Evolutionary conservation across 805 yeast species (phyloP), one percentile per base, ranked within the genome.

Genomic region (Spathaspora girioi): DNA sequence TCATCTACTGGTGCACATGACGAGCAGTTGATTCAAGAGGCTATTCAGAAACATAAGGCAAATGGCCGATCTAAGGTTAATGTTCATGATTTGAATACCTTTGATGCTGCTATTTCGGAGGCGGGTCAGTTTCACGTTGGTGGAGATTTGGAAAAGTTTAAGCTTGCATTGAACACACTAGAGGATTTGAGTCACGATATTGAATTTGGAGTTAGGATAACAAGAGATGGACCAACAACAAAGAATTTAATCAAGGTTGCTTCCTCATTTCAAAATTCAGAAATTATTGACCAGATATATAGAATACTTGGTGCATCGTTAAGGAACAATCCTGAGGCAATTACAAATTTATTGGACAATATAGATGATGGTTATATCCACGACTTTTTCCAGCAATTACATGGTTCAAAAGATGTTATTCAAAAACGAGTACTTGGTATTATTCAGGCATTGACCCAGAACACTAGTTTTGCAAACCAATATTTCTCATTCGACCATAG

Each of bases 261-360:
- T 2, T 49, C 48, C 19, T 17, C 45, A 3, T 49, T 52, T 46
- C 43, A 50, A 46, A 17, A 52, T 10, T 11, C 46, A 7, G 48
- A 47, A 0, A 46, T 73, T 1, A 71, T 76, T 51, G 94, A 89
- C 51, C 59, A 78, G 43, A 65, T 83, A 1, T 78, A 82, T 12
- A 73, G 90, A 54, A 72, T 86, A 27, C 70, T 91, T 52, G 84
- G 87, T 0, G 76, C 89, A 5, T 67, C 92, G 4, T 65, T 90
- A 44, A 76, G 97, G 59, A 90, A 90, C 63, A 91, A 91, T 62
- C 83, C 82, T 1, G 79, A 78, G 2, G 90, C 91, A 0, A 55
- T 77, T 1, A 65, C 65, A 2, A 72, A 72, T 49, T 68, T 78
- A 12, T 52, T 69, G 32, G 50, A 55, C 5, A 58, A 61, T 23